phyloP scores from a whole-genome alignment of 352 stramenopile species.

The Phytophthora lateralis region DNA sequence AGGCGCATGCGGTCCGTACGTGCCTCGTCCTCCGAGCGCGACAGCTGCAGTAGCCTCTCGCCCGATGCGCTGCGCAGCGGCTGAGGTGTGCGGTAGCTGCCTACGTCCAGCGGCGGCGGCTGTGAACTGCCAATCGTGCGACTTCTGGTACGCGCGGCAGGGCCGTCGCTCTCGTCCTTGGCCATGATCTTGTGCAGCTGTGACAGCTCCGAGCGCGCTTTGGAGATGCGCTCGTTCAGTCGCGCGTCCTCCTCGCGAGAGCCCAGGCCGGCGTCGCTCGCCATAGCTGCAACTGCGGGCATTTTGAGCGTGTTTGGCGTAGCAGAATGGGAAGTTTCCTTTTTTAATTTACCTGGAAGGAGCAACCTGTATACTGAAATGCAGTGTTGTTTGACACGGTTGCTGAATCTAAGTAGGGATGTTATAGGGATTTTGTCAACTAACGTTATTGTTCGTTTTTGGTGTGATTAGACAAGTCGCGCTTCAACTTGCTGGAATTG shows the following conservation, averaged over 20 bases:
- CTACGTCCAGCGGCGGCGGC: slow-evolving; percentile 18
- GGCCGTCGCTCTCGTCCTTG: slow-evolving; percentile 35
- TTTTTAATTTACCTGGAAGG: slow-evolving; percentile 14
- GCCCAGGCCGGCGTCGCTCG: slow-evolving; percentile 30
- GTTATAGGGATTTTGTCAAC: slow-evolving; percentile 1
- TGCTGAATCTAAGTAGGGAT: slow-evolving; percentile 4
- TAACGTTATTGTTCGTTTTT: not conserved
- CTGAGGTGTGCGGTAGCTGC: slow-evolving; percentile 43
- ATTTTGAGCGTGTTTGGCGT: slow-evolving; percentile 14
- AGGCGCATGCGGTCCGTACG: slow-evolving; percentile 78
- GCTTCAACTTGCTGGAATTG: no score
- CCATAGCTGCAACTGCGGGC: slow-evolving; percentile 12
- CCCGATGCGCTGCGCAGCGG: slow-evolving; percentile 36
- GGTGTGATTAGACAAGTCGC: no score
- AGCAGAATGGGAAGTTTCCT: slow-evolving; percentile 28
- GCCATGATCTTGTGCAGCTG: slow-evolving; percentile 59
- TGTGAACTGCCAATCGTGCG: slow-evolving; percentile 8
- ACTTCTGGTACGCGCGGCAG: slow-evolving; percentile 36
- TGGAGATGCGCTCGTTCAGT: slow-evolving; percentile 62
- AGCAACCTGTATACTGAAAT: slow-evolving; percentile 8
- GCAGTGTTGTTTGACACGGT: not conserved
- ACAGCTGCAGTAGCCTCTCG: slow-evolving; percentile 59
- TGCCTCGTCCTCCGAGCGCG: slow-evolving; percentile 43
- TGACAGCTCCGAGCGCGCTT: slow-evolving; percentile 56
- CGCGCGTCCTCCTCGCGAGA: slow-evolving; percentile 50